phyloP scores from a whole-genome alignment of 768 basidiomycete genomes.

The Candolleomyces eurysporus region DNA sequence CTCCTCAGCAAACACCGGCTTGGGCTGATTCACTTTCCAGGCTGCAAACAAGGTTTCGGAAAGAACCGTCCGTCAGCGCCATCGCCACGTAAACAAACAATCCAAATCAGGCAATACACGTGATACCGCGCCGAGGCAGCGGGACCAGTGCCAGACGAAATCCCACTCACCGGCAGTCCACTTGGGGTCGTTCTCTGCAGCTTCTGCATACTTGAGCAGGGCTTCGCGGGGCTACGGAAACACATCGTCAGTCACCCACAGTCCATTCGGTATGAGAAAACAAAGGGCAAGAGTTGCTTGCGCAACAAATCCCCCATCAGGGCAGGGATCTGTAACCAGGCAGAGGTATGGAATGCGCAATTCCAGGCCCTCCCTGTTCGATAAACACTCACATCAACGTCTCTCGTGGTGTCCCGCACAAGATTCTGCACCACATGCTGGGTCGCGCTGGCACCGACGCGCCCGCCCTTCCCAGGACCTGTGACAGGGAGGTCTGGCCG shows the following conservation, averaged over 20 bases:
- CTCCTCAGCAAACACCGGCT: constrained; percentile 75
- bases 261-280: neutral
- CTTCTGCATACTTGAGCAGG: constrained; percentile 85
- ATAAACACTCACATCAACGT: constrained; percentile 83
- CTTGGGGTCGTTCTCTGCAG: constrained; percentile 73
- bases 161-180: constrained; percentile 77
- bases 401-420: constrained; percentile 85
- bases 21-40: constrained; percentile 84
- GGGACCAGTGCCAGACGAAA: neutral
- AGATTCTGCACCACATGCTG: constrained; percentile 96
- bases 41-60: constrained; percentile 61
- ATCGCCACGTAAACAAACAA: constrained; percentile 47
- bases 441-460: constrained; percentile 95
- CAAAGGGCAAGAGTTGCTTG: neutral
- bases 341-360: neutral
- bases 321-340: no score
- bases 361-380: constrained; percentile 11
- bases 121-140: constrained; percentile 19
- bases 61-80: constrained; percentile 62
- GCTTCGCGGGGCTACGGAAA: constrained; percentile 87
- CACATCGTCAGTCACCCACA: constrained; percentile 14
- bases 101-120: constrained; percentile 32
- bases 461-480: constrained; percentile 90
- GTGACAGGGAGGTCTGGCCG: constrained; percentile 90
- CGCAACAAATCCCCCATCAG: no score